Conservation (phyloP, 495 filamentous ascomycete species). For the Diplogelasinospora grovesii region DNA sequence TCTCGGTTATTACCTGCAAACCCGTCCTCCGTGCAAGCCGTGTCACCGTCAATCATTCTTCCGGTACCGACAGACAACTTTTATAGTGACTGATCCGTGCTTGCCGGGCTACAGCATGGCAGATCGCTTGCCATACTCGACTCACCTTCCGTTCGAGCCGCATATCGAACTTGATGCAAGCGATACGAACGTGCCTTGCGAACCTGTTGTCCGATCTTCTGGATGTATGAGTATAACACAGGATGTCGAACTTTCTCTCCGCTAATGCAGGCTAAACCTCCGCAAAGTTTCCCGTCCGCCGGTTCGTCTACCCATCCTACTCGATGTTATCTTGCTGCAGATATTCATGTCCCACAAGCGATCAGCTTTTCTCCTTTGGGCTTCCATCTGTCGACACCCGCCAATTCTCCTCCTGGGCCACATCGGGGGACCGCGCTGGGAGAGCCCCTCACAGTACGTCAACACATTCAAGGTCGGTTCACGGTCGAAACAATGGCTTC, state of each 20-base stretch:
- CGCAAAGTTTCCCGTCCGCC: constrained; percentile 1
- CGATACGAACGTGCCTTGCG: no score
- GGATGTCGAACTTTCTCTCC: constrained; percentile 1
- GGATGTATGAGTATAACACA: background rate
- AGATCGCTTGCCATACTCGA: background rate
- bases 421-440: background rate
- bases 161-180: no score
- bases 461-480: constrained; percentile 4
- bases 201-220: no score
- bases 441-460: constrained; percentile 13
- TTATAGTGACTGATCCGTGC: background rate
- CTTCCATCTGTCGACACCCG: background rate
- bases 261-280: constrained; percentile 15
- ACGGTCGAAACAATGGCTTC: constrained; percentile 11
- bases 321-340: background rate
- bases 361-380: constrained; percentile 1
- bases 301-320: constrained; percentile 4
- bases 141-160: background rate
- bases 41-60: constrained; percentile 15
- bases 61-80: constrained; percentile 13
- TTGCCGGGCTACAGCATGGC: background rate
- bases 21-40: constrained; percentile 12
- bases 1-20: constrained; percentile 6
- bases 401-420: no score
- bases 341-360: background rate